Conservation (phyloP, 2,329 filamentous ascomycete genomes). For the Trichoderma sp. region DNA sequence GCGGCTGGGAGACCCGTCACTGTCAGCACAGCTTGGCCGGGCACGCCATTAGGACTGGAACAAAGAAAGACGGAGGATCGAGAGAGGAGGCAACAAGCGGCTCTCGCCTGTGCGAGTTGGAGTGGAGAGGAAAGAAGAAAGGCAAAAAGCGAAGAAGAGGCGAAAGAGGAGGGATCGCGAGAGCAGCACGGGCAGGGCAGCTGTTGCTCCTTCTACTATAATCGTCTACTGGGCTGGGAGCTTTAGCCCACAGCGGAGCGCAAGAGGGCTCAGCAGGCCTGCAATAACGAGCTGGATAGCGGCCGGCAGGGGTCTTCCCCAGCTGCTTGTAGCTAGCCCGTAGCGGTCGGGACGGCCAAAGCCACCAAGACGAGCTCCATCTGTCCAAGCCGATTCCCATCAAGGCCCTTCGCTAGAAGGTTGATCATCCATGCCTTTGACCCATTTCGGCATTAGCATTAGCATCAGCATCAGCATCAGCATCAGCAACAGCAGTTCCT, state of each 20-base stretch:
- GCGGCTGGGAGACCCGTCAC: conserved; percentile 20
- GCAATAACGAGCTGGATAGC: not conserved
- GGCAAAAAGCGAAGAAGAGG: not conserved
- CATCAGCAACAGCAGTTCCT: not conserved
- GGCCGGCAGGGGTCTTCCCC: conserved; percentile 10
- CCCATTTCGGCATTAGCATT: not conserved
- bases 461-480: not conserved
- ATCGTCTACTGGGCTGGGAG: conserved; percentile 1
- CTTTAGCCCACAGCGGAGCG: conserved; percentile 20
- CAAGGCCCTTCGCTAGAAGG: not conserved
- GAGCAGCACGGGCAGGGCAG: not conserved
- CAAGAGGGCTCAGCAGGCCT: conserved; percentile 9
- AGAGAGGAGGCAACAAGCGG: conserved; percentile 14
- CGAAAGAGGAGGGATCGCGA: not conserved
- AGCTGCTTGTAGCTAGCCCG: not conserved
- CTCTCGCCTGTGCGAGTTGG: conserved; percentile 20
- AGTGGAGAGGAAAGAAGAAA: conserved; percentile 14
- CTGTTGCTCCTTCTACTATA: not conserved
- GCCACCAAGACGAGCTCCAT: not conserved
- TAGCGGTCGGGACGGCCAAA: not conserved
- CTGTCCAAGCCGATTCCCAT: not conserved
- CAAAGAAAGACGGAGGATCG: not conserved
- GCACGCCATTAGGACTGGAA: conserved; percentile 21
- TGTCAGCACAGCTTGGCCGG: conserved; percentile 16
- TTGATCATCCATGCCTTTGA: not conserved